A percentile compares a stretch with the other conserved stretches of the same genome.
Evolutionary conservation across 2,329 filamentous ascomycete species (phyloP).

Genomic region (Knufia petricola): DNA sequence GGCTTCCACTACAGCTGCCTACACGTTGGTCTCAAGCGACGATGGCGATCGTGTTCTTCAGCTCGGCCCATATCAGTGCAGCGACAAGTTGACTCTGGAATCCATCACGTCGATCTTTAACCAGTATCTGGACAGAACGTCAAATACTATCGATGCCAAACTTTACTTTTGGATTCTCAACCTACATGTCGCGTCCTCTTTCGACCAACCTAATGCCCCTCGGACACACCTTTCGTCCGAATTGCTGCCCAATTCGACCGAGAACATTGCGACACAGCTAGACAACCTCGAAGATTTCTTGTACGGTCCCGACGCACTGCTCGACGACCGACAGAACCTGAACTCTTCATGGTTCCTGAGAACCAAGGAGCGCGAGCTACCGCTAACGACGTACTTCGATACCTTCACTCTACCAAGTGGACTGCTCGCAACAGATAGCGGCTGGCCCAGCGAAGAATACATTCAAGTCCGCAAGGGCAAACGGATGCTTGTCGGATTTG

Average conservation of each 20-base stretch:
- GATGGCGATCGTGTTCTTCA: constrained; percentile 21
- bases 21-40: constrained; percentile 17
- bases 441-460: constrained; percentile 55
- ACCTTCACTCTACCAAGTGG: constrained; percentile 30
- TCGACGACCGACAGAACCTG: constrained; percentile 45
- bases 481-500: constrained; percentile 48
- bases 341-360: constrained; percentile 48
- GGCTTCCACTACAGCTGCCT: constrained; percentile 13
- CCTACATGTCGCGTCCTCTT: constrained; percentile 46
- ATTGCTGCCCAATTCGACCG: constrained; percentile 36
- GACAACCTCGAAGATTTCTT: constrained; percentile 30
- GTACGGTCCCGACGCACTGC: constrained; percentile 45
- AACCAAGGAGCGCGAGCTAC: constrained; percentile 28
- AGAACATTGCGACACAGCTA: constrained; percentile 41
- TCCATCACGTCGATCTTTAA: constrained; percentile 42
- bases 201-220: constrained; percentile 33
- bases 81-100: constrained; percentile 41
- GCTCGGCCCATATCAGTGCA: constrained; percentile 49
- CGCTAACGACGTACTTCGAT: constrained; percentile 45
- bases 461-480: constrained; percentile 46
- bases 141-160: constrained; percentile 46
- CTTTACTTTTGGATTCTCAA: constrained; percentile 48
- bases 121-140: constrained; percentile 45
- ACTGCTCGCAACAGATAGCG: constrained; percentile 42
- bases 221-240: constrained; percentile 32